Evolutionary conservation across 192 early-diverging fungal species (phyloP), one percentile per base, ranked within the genome.

Genomic region (Coemansia sp.): DNA sequence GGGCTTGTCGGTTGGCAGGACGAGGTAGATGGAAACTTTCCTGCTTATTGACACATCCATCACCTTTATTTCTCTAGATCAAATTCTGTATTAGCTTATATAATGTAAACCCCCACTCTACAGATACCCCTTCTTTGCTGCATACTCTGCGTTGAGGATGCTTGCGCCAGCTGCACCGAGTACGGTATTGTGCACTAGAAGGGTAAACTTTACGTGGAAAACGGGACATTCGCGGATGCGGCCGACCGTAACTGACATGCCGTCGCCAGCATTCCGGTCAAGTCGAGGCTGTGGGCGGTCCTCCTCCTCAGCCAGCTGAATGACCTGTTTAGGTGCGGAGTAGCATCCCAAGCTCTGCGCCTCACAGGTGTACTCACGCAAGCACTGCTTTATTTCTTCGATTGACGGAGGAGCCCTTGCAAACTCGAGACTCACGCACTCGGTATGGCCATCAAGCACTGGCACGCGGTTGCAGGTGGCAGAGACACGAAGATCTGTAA

Each of bases 391-490:
- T 62, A 96, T 85, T 51, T 91, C 85, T 58, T 92, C 93, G 22
- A 88, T 65, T 14, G 89, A 86, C 34, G 96, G 96, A 71, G 82
- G 77, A 3, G 62, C 25, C 31, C 70, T 62, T 1, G 67, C 76
- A 83, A 98, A 98, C 76, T 93, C 89, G 23, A 98, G 81, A 54
- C 86, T 91, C 7, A 96, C 93, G 72, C 86, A 88, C 76, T 94
- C 93, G 49, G 88, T 91, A 78, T 98, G 97, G 9, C 97, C 97
- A 75, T 98, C 97, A 25, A 98, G 80, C 28, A 98, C 94, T 27
- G 95, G 88, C 16, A 98, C 97, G 63, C 97, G 92, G 81, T 94
- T 95, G 83, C 97, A 98, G 10, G 89, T 91, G 16, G 97, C 97
- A 5, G 93, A 94, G 21, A 98, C 91, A n/a, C 79, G 80, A 16